Evolutionary conservation across 2,329 filamentous ascomycete species (phyloP).

Genomic region (Ascochyta pisi): DNA sequence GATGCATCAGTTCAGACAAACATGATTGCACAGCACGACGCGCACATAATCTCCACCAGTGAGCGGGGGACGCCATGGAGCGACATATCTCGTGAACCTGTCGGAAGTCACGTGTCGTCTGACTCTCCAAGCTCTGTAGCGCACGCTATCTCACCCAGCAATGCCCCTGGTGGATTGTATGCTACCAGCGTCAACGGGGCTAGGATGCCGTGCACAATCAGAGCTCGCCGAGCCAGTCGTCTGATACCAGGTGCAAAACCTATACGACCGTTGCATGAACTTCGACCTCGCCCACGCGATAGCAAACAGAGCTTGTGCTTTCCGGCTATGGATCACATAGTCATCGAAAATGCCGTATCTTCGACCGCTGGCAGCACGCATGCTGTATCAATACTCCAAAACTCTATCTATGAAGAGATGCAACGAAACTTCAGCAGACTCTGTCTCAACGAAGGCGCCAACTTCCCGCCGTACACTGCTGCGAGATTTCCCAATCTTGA

Average conservation of each 20-base stretch:
- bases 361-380: neutral
- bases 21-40: too few species aligned
- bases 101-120: neutral
- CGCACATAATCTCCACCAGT: neutral
- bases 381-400: neutral
- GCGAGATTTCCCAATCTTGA: constrained; percentile 1
- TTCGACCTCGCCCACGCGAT: neutral
- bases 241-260: constrained; percentile 9
- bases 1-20: too few species aligned
- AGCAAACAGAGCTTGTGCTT: neutral
- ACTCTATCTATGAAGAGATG: constrained; percentile 3
- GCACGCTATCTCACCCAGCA: constrained; percentile 6
- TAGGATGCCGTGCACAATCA: constrained; percentile 16
- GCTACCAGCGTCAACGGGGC: constrained; percentile 16
- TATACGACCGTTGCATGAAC: neutral
- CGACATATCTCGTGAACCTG: neutral
- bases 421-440: neutral
- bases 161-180: constrained; percentile 14
- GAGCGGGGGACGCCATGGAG: neutral
- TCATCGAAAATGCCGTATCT: neutral
- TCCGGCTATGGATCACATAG: constrained; percentile 4
- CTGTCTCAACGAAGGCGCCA: constrained; percentile 1
- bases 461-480: neutral
- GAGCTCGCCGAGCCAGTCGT: neutral
- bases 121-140: neutral